These are phyloP conservation scores for Arbutus unedo DNA, from an alignment of 148 eudicot species.

Conservation along the genomic window DNA sequence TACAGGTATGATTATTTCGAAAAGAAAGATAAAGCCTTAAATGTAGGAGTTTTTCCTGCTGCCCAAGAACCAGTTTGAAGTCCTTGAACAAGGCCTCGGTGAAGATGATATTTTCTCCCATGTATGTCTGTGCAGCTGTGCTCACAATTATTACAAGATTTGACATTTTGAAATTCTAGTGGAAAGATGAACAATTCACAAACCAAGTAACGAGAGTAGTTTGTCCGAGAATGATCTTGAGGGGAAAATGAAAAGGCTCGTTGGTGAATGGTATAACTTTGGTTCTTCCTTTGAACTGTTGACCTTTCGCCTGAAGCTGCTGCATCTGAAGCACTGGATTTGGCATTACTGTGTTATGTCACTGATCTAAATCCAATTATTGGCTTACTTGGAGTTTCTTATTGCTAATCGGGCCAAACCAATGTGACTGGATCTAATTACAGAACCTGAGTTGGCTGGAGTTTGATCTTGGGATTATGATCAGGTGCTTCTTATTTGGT, in stretches of 20 bases:
- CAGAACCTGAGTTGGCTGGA: neutral
- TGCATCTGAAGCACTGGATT: conserved; percentile 12
- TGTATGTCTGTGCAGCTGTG: conserved; percentile 4
- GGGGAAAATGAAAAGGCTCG: neutral
- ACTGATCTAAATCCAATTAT: neutral
- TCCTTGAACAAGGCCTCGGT: neutral
- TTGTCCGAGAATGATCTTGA: neutral
- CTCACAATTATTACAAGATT: neutral
- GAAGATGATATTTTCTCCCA: neutral
- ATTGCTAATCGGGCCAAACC: neutral
- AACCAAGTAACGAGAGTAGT: neutral
- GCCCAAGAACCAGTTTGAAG: neutral
- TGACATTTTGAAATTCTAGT: neutral
- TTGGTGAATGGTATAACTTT: neutral
- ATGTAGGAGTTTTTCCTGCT: neutral
- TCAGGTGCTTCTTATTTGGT: neutral
- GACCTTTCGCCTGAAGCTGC: neutral
- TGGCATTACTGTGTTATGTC: neutral
- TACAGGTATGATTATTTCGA: neutral
- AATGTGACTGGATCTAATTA: neutral
- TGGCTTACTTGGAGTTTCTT: neutral
- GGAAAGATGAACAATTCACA: neutral
- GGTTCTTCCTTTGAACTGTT: neutral
- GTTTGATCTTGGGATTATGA: neutral
- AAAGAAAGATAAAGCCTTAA: neutral